phyloP scores from a whole-genome alignment of 257 asterid genomes.

The Gardenia jasminoides region DNA sequence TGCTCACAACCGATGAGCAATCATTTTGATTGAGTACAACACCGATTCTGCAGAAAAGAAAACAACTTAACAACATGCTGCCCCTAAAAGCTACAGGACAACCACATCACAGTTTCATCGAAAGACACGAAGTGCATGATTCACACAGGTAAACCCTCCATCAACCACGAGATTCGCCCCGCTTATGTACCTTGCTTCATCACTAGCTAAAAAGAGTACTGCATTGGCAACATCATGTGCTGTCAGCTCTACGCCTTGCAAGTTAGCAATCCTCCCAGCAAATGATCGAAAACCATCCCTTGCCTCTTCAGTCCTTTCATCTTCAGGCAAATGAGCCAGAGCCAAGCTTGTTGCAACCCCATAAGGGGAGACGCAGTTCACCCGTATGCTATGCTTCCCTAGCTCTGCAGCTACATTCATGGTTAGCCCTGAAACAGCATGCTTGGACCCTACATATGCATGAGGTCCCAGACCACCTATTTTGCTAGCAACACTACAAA shows the following conservation, averaged over 20 bases:
- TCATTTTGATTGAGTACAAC: too few species aligned
- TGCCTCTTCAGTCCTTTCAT: conserved; percentile 66
- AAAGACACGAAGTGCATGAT: too few species aligned
- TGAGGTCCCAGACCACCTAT: conserved; percentile 64
- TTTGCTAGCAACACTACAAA: conserved; percentile 58
- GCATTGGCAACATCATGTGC: conserved; percentile 72
- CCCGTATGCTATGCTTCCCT: conserved; percentile 75
- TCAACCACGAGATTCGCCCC: too few species aligned
- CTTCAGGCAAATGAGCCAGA: conserved; percentile 70
- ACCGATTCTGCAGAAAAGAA: too few species aligned
- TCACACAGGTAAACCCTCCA: too few species aligned
- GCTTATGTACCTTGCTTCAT: too few species aligned
- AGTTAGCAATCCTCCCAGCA: conserved; percentile 54
- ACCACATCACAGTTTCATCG: too few species aligned
- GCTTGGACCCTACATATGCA: conserved; percentile 82
- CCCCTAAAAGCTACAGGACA: too few species aligned
- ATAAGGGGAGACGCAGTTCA: conserved; percentile 85
- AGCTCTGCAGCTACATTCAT: conserved; percentile 84
- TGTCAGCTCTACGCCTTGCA: conserved; percentile 75
- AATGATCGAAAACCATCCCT: conserved; percentile 59
- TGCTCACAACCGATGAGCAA: too few species aligned
- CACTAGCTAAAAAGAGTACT: conserved; percentile 79
- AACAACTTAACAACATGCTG: too few species aligned
- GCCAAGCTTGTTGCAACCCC: conserved; percentile 70
- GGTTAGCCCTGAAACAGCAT: conserved; percentile 81